phyloP scores from a whole-genome alignment of 768 basidiomycete genomes.

The Naganishia randhawae region DNA sequence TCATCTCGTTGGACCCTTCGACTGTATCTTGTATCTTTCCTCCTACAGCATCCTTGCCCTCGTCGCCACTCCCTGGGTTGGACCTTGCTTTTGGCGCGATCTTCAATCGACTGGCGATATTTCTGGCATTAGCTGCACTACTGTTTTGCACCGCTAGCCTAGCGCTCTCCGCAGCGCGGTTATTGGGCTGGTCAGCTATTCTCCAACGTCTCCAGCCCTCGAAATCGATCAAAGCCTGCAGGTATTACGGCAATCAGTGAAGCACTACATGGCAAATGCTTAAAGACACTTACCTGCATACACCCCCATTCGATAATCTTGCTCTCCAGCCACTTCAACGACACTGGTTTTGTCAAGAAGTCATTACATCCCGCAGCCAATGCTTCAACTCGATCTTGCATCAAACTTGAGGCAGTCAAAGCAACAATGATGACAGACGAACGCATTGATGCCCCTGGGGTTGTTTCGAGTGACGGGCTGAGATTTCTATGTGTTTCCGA shows the following conservation, averaged over 20 bases:
- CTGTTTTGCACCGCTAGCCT: slow-evolving; percentile 41
- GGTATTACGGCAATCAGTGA: slow-evolving; percentile 1
- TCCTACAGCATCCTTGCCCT: not conserved
- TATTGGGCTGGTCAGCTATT: slow-evolving; percentile 34
- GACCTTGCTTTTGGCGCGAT: slow-evolving; percentile 16
- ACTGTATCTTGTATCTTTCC: not conserved
- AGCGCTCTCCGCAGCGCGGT: slow-evolving; percentile 35
- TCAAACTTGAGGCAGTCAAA: slow-evolving; percentile 92
- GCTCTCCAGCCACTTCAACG: slow-evolving; percentile 87
- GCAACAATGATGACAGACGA: slow-evolving; percentile 98
- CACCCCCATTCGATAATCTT: slow-evolving; percentile 99
- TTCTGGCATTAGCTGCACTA: slow-evolving; percentile 44
- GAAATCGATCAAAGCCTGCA: slow-evolving; percentile 50
- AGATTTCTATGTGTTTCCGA: slow-evolving; percentile 55
- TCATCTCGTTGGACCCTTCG: not conserved
- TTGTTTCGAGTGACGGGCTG: slow-evolving; percentile 28
- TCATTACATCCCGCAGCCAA: slow-evolving; percentile 98
- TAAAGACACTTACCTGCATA: slow-evolving; percentile 56
- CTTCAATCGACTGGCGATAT: slow-evolving; percentile 34
- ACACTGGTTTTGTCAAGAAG: slow-evolving; percentile 95
- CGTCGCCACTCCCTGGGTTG: slow-evolving; percentile 4
- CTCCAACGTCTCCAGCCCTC: slow-evolving; percentile 52
- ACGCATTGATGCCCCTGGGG: slow-evolving; percentile 60
- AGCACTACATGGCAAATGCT: not conserved
- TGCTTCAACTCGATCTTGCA: slow-evolving; percentile 92